phyloP scores from a whole-genome alignment of 306 rosid species.

The Prunus padus region DNA sequence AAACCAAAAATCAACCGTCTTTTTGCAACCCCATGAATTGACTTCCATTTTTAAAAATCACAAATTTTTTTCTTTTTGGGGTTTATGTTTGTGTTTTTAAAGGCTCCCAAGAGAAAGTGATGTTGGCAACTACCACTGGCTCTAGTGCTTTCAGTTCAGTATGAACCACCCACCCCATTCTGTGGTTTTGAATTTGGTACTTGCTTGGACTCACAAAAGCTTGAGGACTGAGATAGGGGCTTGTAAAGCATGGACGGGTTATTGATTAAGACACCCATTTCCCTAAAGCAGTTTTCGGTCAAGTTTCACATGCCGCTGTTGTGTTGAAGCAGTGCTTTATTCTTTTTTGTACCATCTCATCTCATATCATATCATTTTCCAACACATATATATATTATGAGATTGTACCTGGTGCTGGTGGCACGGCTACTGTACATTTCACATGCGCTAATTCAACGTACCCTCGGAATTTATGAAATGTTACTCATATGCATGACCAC shows the following conservation, averaged over 20 bases:
- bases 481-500: not conserved
- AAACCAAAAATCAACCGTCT: not conserved
- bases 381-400: not conserved
- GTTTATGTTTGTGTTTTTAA: not conserved
- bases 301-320: not conserved
- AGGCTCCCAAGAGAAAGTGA: not conserved
- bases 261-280: constrained; percentile 35
- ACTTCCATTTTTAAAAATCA: not conserved
- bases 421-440: not conserved
- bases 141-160: not conserved
- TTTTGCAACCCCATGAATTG: not conserved
- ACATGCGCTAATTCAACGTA: not conserved
- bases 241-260: not conserved
- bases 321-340: not conserved
- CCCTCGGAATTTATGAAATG: not conserved
- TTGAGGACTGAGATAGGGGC: not conserved
- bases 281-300: not conserved
- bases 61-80: too few species aligned
- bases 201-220: not conserved
- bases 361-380: not conserved
- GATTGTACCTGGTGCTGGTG: not conserved
- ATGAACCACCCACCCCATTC: not conserved
- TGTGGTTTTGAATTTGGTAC: not conserved
- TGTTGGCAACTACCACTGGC: not conserved
- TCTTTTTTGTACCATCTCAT: not conserved